Percentiles rank a stretch among this genome's conserved stretches.
phyloP scores from a whole-genome alignment of 768 basidiomycete genomes.

The Amanita thiersii region DNA sequence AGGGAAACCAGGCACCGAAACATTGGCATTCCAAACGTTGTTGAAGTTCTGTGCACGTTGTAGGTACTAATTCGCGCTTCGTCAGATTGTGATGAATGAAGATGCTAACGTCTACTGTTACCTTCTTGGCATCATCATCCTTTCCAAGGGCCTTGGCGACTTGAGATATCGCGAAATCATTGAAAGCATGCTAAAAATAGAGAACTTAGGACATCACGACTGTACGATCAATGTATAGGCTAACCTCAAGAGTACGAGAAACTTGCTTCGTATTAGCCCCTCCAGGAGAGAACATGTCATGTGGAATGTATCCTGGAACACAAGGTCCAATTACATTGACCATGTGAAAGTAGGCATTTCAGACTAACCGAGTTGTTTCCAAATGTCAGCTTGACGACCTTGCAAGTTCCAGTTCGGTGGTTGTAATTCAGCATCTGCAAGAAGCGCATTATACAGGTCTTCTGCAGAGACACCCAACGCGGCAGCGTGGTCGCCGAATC shows the following conservation, averaged over 20 bases:
- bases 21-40: slow-evolving; percentile 53
- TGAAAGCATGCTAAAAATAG: slow-evolving; percentile 44
- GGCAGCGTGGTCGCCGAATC: slow-evolving; percentile 42
- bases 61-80: slow-evolving; percentile 30
- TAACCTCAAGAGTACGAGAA: slow-evolving; percentile 52
- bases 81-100: not conserved
- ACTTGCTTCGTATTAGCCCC: slow-evolving; percentile 57
- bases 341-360: slow-evolving; percentile 24
- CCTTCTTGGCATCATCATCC: slow-evolving; percentile 42
- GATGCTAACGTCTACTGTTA: slow-evolving; percentile 13
- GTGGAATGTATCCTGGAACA: slow-evolving; percentile 28
- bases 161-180: slow-evolving; percentile 58
- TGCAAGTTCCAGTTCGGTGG: slow-evolving; percentile 57
- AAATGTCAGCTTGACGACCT: slow-evolving; percentile 47
- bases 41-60: slow-evolving; percentile 46
- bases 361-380: too few relatives aligned
- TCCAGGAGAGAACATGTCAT: slow-evolving; percentile 32
- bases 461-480: slow-evolving; percentile 37
- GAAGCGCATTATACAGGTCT: slow-evolving; percentile 46
- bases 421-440: slow-evolving; percentile 51
- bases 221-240: slow-evolving; percentile 1
- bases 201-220: not conserved
- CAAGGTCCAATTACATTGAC: not conserved
- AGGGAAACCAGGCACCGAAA: slow-evolving; percentile 40
- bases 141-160: slow-evolving; percentile 49